Evolutionary conservation across 2,329 filamentous ascomycete species (phyloP), one percentile per base, ranked within the genome.

Genomic region (Magnaporthiopsis rhizophila): DNA sequence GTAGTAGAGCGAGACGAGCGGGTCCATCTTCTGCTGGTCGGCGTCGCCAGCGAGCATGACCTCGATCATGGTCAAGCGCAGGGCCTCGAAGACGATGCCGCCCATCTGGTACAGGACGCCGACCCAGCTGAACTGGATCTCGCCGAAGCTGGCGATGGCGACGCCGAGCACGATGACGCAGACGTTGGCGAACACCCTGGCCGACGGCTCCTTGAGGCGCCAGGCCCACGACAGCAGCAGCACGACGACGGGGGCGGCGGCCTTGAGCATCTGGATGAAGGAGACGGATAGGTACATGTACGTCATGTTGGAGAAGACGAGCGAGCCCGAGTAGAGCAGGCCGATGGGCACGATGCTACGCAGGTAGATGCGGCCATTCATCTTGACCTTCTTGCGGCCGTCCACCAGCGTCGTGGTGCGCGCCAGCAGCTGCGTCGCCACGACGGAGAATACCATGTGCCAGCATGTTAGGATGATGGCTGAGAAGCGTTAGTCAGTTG

Each of bases 261-360:
- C 85, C 83, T 97, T 97, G 77, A 97, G 87, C 93, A 97, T 97
- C 82, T 97, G 93, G 73, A 97, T 97, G 78, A 97, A 97, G 66
- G 93, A 90, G 65, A 97, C 93, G 71, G 89, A 93, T 65, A 97
- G 85, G 78, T 97, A 96, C 65, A 97, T 83, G 75, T 97, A 97
- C 69, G 93, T 91, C 79, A 96, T 80, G 81, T 97, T 97, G 75
- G 92, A 91, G 78, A 92, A 97, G 74, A 97, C 96, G 78, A 97
- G 84, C 76, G 89, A 93, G 79, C 96, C 81, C 73, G 89, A 93
- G 86, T 97, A 97, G 79, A 96, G 93, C 72, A 96, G 77, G 69
- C 93, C 93, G 73, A 97, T 97, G 66, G 94, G 93, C 38, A 96
- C 88, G 69, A 97, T 96, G 58, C 92, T 92, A 71, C 92, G 89